Evolutionary conservation across 108 stramenopile species (phyloP).

Genomic region (Tribonema minus): DNA sequence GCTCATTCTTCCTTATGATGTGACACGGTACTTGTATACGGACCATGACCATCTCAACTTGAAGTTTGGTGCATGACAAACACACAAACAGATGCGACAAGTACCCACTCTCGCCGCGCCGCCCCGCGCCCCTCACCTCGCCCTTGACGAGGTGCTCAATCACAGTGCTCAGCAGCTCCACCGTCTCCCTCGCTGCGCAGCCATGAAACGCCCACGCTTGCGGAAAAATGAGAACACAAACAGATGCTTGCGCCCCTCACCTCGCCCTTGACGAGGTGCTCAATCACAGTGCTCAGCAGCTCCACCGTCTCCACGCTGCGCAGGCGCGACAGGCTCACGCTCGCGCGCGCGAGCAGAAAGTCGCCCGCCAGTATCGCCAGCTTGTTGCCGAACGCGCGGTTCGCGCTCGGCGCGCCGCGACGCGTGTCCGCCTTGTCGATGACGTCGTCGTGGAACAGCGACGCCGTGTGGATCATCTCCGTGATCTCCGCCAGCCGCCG

Average conservation of each 20-base stretch:
- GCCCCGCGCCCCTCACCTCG: constrained; percentile 93
- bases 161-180: constrained; percentile 91
- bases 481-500: constrained; percentile 92
- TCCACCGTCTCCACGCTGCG: constrained; percentile 89
- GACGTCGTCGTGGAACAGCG: constrained; percentile 95
- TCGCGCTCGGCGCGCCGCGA: constrained; percentile 80
- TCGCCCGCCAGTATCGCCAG: constrained; percentile 97
- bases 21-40: no score
- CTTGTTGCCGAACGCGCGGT: constrained; percentile 93
- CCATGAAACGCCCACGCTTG: constrained; percentile 84
- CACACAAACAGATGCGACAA: no score
- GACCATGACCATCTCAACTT: no score
- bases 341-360: constrained; percentile 90
- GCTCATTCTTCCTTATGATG: no score
- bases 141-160: constrained; percentile 97
- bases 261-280: constrained; percentile 95
- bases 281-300: constrained; percentile 92
- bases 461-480: constrained; percentile 98
- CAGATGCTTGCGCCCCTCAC: constrained; percentile 91
- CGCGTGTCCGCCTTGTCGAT: constrained; percentile 93
- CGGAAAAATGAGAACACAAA: no score
- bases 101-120: no score
- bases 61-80: no score
- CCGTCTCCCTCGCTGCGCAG: constrained; percentile 84
- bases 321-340: constrained; percentile 83